phyloP scores from a whole-genome alignment of 352 stramenopile species.

The Phytophthora ramorum region DNA sequence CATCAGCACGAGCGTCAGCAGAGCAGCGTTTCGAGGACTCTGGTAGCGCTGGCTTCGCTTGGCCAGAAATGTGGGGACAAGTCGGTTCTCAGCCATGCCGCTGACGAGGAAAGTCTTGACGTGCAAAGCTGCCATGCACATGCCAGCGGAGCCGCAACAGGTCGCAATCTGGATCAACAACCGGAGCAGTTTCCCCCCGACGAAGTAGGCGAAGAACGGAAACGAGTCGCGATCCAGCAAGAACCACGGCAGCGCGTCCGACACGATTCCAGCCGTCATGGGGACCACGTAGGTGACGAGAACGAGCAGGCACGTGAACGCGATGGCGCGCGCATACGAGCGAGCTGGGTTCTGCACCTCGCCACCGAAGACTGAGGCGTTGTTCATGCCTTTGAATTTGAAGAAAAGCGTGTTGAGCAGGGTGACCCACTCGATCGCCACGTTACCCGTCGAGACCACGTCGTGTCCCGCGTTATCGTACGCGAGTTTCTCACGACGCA shows the following conservation, averaged over 20 bases:
- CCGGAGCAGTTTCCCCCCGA: slow-evolving; percentile 85
- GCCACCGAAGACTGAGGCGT: slow-evolving; percentile 89
- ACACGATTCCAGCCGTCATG: slow-evolving; percentile 83
- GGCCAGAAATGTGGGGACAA: slow-evolving; percentile 83
- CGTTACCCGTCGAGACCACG: slow-evolving; percentile 28
- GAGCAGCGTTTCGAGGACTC: slow-evolving; percentile 43
- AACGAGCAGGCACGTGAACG: slow-evolving; percentile 75
- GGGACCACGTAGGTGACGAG: slow-evolving; percentile 89
- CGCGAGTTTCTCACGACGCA: slow-evolving; percentile 38
- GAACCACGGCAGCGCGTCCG: slow-evolving; percentile 54
- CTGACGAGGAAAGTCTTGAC: slow-evolving; percentile 89
- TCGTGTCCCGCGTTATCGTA: slow-evolving; percentile 29
- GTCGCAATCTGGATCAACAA: slow-evolving; percentile 80
- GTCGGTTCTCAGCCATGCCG: slow-evolving; percentile 78
- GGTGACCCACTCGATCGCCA: slow-evolving; percentile 77
- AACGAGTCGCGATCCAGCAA: slow-evolving; percentile 91
- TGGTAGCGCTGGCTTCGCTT: slow-evolving; percentile 48
- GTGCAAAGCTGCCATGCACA: slow-evolving; percentile 93
- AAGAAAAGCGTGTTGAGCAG: slow-evolving; percentile 96
- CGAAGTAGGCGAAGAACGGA: slow-evolving; percentile 77
- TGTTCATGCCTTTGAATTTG: slow-evolving; percentile 96
- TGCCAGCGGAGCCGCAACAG: slow-evolving; percentile 80
- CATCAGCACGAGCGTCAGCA: slow-evolving; percentile 45
- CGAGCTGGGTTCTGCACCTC: slow-evolving; percentile 89
- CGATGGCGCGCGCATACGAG: slow-evolving; percentile 89